phyloP scores from a whole-genome alignment of 768 basidiomycete genomes.

The Mycena epipterygia region DNA sequence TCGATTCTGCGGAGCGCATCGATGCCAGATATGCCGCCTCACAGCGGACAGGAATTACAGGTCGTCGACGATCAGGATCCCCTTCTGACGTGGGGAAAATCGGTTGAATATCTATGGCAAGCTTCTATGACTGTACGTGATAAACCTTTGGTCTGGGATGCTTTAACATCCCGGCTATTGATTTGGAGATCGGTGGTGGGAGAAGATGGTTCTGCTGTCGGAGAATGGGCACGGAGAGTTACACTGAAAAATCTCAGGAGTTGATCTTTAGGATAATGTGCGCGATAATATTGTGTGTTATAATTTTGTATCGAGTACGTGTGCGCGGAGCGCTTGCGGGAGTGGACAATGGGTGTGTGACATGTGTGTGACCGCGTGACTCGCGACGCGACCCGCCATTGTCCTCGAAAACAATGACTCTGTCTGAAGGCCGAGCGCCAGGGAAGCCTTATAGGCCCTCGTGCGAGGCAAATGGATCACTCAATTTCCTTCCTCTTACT shows the following conservation, averaged over 20 bases:
- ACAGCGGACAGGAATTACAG: constrained; percentile 55
- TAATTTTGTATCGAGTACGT: too few relatives aligned
- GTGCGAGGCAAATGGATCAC: background rate
- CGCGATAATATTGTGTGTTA: background rate
- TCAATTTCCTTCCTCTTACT: background rate
- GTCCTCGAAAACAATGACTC: constrained; percentile 9
- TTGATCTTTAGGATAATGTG: background rate
- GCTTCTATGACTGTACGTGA: constrained; percentile 57
- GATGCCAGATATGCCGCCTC: constrained; percentile 43
- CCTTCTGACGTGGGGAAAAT: constrained; percentile 61
- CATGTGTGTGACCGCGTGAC: background rate
- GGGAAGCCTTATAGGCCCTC: constrained; percentile 16
- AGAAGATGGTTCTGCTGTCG: constrained; percentile 48
- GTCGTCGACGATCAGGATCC: constrained; percentile 40
- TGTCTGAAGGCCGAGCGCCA: background rate
- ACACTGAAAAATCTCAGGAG: constrained; percentile 42
- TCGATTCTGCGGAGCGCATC: constrained; percentile 18
- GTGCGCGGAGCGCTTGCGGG: too few relatives aligned
- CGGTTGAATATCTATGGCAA: constrained; percentile 71
- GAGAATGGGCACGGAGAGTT: constrained; percentile 70
- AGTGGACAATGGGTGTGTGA: too few relatives aligned
- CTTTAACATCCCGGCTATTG: constrained; percentile 66
- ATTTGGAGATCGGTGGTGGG: constrained; percentile 67
- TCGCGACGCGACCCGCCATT: constrained; percentile 3
- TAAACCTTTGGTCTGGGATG: constrained; percentile 60